Evolutionary conservation across 2,329 filamentous ascomycete species (phyloP).

Genomic region (Knufia petricola): DNA sequence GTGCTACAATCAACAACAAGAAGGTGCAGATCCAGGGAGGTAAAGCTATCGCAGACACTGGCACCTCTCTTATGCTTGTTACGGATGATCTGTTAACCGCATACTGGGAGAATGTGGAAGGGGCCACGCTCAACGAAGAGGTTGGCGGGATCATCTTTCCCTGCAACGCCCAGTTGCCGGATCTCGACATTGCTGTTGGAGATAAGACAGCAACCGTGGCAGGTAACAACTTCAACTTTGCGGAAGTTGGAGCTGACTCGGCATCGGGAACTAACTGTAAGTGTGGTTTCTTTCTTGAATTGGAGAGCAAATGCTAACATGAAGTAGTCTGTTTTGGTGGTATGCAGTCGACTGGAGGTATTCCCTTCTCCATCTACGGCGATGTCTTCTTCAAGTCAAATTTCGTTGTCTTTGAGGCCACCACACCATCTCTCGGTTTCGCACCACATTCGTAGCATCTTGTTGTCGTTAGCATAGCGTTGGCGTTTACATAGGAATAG

Average conservation of each 20-base stretch:
- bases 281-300: constrained; percentile 17
- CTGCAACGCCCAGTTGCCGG: constrained; percentile 45
- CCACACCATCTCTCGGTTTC: constrained; percentile 43
- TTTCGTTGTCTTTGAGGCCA: constrained; percentile 51
- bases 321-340: constrained; percentile 47
- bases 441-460: constrained; percentile 31
- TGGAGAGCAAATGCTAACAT: constrained; percentile 14
- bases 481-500: constrained; percentile 1
- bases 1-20: constrained; percentile 47
- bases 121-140: constrained; percentile 38
- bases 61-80: constrained; percentile 57
- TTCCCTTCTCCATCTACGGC: constrained; percentile 49
- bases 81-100: constrained; percentile 45
- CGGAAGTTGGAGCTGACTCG: constrained; percentile 38
- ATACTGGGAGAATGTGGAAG: constrained; percentile 51
- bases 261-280: constrained; percentile 32
- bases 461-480: constrained; percentile 7
- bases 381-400: constrained; percentile 52
- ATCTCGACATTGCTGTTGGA: constrained; percentile 47
- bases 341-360: constrained; percentile 48
- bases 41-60: constrained; percentile 56
- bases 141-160: constrained; percentile 49
- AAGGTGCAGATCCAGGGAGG: constrained; percentile 24
- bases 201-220: constrained; percentile 44
- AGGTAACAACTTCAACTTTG: constrained; percentile 48